A percentile compares a stretch with the other conserved stretches of the same genome.
Evolutionary conservation across 176 grass and related monocot species (phyloP).

Genomic region (Miscanthus lutarioriparius): DNA sequence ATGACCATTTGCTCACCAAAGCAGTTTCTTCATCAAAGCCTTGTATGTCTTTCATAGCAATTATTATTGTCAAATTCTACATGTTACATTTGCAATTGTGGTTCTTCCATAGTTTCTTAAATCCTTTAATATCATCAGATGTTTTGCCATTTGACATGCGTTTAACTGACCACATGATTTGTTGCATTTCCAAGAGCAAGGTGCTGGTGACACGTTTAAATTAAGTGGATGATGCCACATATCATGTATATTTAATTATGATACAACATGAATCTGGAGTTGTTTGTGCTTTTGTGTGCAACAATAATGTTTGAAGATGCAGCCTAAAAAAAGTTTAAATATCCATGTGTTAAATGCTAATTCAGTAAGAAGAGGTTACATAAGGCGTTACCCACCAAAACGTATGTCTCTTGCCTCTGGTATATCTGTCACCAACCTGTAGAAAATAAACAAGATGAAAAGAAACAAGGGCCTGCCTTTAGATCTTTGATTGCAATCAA

Average conservation of each 20-base stretch:
- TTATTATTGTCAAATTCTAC: neutral
- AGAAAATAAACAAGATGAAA: conserved; percentile 37
- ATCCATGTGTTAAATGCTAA: conserved; percentile 27
- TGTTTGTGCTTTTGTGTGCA: neutral
- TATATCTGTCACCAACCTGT: conserved; percentile 90
- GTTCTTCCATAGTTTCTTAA: conserved; percentile 13
- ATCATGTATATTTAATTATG: neutral
- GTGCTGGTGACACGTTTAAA: neutral
- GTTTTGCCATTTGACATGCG: conserved; percentile 5
- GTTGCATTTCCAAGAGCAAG: neutral
- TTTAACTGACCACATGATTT: conserved; percentile 4
- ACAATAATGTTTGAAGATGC: neutral
- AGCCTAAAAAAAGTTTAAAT: neutral
- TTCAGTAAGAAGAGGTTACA: conserved; percentile 27
- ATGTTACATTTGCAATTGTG: neutral
- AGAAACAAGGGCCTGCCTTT: conserved; percentile 11
- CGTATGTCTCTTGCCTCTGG: conserved; percentile 71
- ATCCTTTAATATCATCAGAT: conserved; percentile 17
- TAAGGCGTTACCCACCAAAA: conserved; percentile 71
- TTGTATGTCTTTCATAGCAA: conserved; percentile 7
- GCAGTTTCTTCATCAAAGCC: conserved; percentile 13
- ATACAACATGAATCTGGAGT: neutral
- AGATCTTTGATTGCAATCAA: conserved; percentile 36
- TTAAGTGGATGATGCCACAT: neutral
- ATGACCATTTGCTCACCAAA: conserved; percentile 10